Evolutionary conservation across 2,329 filamentous ascomycete genomes (phyloP), one percentile per base, ranked within the genome.

Genomic region (Pyrenochaeta sp.): DNA sequence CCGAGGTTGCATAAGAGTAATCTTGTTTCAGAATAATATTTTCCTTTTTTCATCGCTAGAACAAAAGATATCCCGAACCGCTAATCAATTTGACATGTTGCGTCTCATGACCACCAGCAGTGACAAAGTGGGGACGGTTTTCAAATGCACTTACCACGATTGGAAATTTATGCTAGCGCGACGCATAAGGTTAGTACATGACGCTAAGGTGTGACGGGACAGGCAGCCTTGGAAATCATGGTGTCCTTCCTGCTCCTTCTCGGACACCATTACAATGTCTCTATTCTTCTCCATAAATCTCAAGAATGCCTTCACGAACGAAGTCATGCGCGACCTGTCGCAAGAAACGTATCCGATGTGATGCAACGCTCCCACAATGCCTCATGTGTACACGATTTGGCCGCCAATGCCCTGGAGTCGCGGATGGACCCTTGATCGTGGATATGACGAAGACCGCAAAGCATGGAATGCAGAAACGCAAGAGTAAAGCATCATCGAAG

Each of bases 331-430:
- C 61, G 6, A 52, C 51, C n/a, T 77, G 72, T 49, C 70, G 71
- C 28, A 66, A 67, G 51, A 74, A 72, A 57, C 68, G 72, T 25
- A 75, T 76, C 24, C 72, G 67, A 62, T 76, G 72, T 60, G 73
- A 75, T 50, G 69, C 64, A 12, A 73, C 69, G 4, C 54, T 72
- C 2, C 72, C 72, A 6, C 49, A 71, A 43, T 76, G 73, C 52
- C 56, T 69, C 2, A 72, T 73, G 68, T 74, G 72, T 50, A 63
- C 61, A n/a, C 61, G 65, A 6, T 64, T 62, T 5, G 61, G 64
- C 8, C 62, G 62, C 22, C 8, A 58, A 37, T 76, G 73, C 49
- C 69, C 73, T 10, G 73, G 71, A 39, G 56, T 69, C 5, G 45
- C 63, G 10, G 57, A 67, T 12, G 72, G 73, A 10, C 66, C 67